A percentile compares a stretch with the other conserved stretches of the same genome.
phyloP scores from a whole-genome alignment of 148 eudicot species.

The Amaranthus cruentus region DNA sequence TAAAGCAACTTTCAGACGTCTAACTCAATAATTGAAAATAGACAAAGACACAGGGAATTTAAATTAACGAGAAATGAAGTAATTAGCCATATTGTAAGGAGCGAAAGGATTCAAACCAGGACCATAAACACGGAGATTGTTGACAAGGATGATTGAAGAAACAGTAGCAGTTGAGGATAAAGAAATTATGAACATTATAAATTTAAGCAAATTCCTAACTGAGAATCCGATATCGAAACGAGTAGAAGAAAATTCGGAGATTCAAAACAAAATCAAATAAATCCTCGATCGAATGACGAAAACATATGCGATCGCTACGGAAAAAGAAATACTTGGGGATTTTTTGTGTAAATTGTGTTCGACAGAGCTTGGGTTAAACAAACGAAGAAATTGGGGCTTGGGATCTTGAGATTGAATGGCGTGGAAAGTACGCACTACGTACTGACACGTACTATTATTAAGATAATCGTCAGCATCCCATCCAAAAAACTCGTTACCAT shows the following conservation, averaged over 20 bases:
- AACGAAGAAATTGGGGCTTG: background rate
- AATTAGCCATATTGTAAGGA: slow-evolving; percentile 63
- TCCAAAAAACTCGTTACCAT: no score
- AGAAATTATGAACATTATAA: slow-evolving; percentile 40
- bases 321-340: background rate
- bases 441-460: no score
- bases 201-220: slow-evolving; percentile 25
- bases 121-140: slow-evolving; percentile 66
- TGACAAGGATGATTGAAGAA: slow-evolving; percentile 31
- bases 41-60: background rate
- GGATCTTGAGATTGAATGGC: background rate
- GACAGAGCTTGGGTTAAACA: background rate
- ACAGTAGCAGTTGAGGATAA: slow-evolving; percentile 21
- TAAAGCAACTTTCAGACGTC: background rate
- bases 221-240: background rate
- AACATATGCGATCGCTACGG: slow-evolving; percentile 21
- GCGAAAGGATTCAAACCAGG: slow-evolving; percentile 86
- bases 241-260: background rate
- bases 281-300: slow-evolving; percentile 22
- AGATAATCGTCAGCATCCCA: no score
- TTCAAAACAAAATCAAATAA: slow-evolving; percentile 17
- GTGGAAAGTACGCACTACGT: no score
- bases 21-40: background rate
- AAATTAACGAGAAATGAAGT: slow-evolving; percentile 60
- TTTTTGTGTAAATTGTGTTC: background rate